Evolutionary conservation across 2,329 filamentous ascomycete species (phyloP).

Genomic region (Fusarium annulatum): DNA sequence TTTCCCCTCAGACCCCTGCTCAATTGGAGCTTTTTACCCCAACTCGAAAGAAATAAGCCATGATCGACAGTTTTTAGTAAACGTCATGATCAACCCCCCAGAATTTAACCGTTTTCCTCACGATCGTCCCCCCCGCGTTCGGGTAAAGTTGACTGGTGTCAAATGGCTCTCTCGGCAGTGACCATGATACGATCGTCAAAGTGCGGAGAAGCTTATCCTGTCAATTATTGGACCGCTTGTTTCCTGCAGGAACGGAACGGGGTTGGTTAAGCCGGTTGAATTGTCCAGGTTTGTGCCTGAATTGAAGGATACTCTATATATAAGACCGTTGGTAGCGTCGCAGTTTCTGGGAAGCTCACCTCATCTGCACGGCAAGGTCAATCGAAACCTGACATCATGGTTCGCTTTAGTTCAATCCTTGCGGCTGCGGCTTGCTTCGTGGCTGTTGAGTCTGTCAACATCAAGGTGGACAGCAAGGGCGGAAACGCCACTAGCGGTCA

Average conservation of each 20-base stretch:
- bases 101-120: slow-evolving; percentile 18
- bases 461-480: slow-evolving; percentile 51
- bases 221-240: slow-evolving; percentile 32
- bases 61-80: slow-evolving; percentile 16
- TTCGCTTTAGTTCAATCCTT: slow-evolving; percentile 33
- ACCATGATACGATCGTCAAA: slow-evolving; percentile 18
- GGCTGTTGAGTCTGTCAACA: slow-evolving; percentile 47
- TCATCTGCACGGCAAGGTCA: not conserved
- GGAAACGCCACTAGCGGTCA: slow-evolving; percentile 58
- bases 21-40: slow-evolving; percentile 10
- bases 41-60: slow-evolving; percentile 6
- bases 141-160: slow-evolving; percentile 17
- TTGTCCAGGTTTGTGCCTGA: not conserved
- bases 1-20: not conserved
- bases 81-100: slow-evolving; percentile 27
- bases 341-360: not conserved
- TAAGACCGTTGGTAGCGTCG: not conserved
- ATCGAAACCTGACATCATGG: slow-evolving; percentile 15
- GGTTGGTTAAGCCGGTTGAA: slow-evolving; percentile 3
- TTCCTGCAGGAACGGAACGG: not conserved
- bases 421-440: slow-evolving; percentile 28
- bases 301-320: not conserved
- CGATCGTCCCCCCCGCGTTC: slow-evolving; percentile 13
- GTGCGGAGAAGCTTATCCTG: slow-evolving; percentile 25
- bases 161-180: slow-evolving; percentile 6